Conservation (phyloP, 139 green algal species). For the Chlorella sp. region DNA sequence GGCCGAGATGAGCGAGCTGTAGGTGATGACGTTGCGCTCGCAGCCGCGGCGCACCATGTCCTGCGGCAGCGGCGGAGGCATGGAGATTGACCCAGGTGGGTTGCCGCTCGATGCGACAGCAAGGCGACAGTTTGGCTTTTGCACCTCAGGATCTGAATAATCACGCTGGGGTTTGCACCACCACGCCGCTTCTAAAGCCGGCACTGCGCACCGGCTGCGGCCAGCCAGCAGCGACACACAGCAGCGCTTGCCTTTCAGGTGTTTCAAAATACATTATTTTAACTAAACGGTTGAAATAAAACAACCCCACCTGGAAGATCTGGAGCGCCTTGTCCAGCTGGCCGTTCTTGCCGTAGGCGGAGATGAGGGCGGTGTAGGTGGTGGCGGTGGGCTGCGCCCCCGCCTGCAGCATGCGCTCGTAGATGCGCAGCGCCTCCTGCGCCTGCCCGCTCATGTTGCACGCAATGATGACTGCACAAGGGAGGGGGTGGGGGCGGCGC, state of each 20-base stretch:
- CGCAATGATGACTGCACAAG: constrained; percentile 52
- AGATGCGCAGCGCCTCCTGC: constrained; percentile 74
- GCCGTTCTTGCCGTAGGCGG: constrained; percentile 79
- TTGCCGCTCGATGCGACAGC: too few species aligned
- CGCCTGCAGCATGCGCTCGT: constrained; percentile 79
- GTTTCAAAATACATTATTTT: too few species aligned
- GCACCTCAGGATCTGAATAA: too few species aligned
- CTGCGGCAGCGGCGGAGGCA: constrained; percentile 2
- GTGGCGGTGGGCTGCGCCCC: constrained; percentile 79
- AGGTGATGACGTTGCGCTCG: constrained; percentile 78
- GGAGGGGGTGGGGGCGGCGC: neutral
- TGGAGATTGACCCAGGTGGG: too few species aligned
- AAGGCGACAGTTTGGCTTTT: too few species aligned
- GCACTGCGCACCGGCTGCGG: too few species aligned
- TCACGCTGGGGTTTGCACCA: too few species aligned
- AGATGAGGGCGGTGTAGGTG: constrained; percentile 90
- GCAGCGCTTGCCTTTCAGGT: too few species aligned
- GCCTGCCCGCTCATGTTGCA: constrained; percentile 63
- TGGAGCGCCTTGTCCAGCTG: constrained; percentile 69
- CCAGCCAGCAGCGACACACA: too few species aligned
- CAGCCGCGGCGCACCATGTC: constrained; percentile 58
- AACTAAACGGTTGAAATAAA: too few species aligned
- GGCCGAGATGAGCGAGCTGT: constrained; percentile 63
- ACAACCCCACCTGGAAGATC: constrained; percentile 62
- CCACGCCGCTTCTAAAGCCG: too few species aligned